A percentile compares a stretch with the other conserved stretches of the same genome.
phyloP scores from a whole-genome alignment of 352 stramenopile species.

The Phytophthora citricola region DNA sequence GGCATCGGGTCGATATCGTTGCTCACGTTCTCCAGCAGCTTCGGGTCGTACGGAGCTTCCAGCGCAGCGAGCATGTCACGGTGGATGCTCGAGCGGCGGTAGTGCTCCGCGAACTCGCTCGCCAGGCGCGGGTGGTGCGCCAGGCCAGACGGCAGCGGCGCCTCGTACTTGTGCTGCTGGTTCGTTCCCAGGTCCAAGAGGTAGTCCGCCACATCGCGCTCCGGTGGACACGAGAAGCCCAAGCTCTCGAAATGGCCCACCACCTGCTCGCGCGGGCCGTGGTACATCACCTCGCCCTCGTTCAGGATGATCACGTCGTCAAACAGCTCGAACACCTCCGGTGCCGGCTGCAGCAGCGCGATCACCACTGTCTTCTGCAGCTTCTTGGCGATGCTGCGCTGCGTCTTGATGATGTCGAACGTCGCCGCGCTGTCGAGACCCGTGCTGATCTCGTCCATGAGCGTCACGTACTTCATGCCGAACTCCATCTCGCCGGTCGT shows the following conservation, averaged over 20 bases:
- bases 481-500: constrained; percentile 90
- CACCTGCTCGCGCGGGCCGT: constrained; percentile 51
- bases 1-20: constrained; percentile 47
- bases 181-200: constrained; percentile 53
- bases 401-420: constrained; percentile 57
- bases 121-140: constrained; percentile 34
- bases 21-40: constrained; percentile 36
- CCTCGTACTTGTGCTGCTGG: constrained; percentile 50
- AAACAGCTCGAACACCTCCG: constrained; percentile 55
- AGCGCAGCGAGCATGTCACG: constrained; percentile 28
- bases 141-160: constrained; percentile 12
- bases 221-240: constrained; percentile 39
- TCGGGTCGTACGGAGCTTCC: constrained; percentile 30
- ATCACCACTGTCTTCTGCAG: constrained; percentile 68
- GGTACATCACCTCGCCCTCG: constrained; percentile 52
- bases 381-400: constrained; percentile 53
- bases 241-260: constrained; percentile 50
- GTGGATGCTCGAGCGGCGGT: constrained; percentile 39
- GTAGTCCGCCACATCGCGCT: constrained; percentile 52
- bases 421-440: constrained; percentile 66
- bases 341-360: constrained; percentile 85
- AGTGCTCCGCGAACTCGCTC: constrained; percentile 44
- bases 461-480: constrained; percentile 68
- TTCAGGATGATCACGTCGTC: constrained; percentile 60
- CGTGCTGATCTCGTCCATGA: constrained; percentile 87